Evolutionary conservation across 2,329 filamentous ascomycete species (phyloP).

Genomic region (Chaetomiaceae sp.): DNA sequence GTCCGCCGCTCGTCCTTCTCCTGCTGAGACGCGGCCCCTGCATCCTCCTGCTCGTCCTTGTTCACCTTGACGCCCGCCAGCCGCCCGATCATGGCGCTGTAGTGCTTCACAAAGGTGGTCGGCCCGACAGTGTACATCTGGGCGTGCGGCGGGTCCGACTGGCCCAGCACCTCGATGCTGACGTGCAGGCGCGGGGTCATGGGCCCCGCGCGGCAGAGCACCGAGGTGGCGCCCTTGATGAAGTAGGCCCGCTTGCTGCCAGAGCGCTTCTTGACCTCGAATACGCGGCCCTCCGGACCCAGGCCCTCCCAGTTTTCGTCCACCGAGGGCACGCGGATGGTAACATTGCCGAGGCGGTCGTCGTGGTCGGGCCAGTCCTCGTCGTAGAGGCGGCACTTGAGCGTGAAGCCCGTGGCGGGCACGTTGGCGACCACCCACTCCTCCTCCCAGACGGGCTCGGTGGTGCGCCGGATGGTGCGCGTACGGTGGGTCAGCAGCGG

Average conservation of each 20-base stretch:
- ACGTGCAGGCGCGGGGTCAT: slow-evolving; percentile 66
- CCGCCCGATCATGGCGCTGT: slow-evolving; percentile 80
- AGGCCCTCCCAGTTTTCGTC: slow-evolving; percentile 63
- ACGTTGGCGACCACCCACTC: slow-evolving; percentile 87
- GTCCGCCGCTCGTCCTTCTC: slow-evolving; percentile 44
- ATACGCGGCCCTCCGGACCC: slow-evolving; percentile 50
- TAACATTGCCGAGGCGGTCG: slow-evolving; percentile 82
- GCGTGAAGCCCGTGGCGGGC: slow-evolving; percentile 68
- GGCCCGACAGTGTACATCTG: slow-evolving; percentile 77
- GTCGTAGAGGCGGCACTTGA: slow-evolving; percentile 85
- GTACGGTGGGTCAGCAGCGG: slow-evolving; percentile 69
- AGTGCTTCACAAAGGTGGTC: slow-evolving; percentile 71
- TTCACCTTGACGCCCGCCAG: slow-evolving; percentile 67
- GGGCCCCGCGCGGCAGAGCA: slow-evolving; percentile 54
- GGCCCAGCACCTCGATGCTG: slow-evolving; percentile 71
- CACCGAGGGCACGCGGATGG: slow-evolving; percentile 57
- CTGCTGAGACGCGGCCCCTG: slow-evolving; percentile 23
- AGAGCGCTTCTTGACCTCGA: slow-evolving; percentile 72
- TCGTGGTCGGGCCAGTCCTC: slow-evolving; percentile 83
- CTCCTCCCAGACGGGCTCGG: slow-evolving; percentile 73
- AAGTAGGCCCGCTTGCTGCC: slow-evolving; percentile 84
- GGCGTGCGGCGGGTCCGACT: slow-evolving; percentile 61
- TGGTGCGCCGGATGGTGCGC: slow-evolving; percentile 63
- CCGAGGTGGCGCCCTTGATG: slow-evolving; percentile 60
- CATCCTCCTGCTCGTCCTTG: slow-evolving; percentile 48